phyloP scores from a whole-genome alignment of 345 rosid species.

The Camelina hispida region DNA sequence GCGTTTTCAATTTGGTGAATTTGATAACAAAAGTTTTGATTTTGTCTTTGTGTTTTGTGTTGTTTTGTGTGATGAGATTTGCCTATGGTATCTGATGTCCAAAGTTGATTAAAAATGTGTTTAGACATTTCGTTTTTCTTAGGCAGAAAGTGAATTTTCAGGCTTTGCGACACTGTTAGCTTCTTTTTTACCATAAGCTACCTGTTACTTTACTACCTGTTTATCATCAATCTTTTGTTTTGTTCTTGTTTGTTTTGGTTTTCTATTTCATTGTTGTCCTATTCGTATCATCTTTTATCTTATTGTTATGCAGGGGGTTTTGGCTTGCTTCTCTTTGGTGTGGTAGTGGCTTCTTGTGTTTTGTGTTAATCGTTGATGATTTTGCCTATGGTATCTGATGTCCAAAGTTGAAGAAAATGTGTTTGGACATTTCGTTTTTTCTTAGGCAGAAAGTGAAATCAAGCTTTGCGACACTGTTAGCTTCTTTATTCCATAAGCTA shows the following conservation, averaged over 20 bases:
- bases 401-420: slow-evolving; percentile 47
- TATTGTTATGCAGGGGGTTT: no score
- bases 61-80: neutral
- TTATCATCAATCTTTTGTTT: no score
- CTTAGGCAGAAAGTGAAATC: slow-evolving; percentile 63
- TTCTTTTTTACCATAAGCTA: slow-evolving; percentile 52
- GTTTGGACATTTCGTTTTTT: slow-evolving; percentile 68
- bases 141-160: slow-evolving; percentile 68
- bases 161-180: slow-evolving; percentile 83
- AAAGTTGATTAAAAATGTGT: slow-evolving; percentile 41
- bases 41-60: no score
- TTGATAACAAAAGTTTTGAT: neutral
- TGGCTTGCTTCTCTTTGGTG: no score
- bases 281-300: no score
- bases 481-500: slow-evolving; percentile 55
- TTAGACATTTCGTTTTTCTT: slow-evolving; percentile 64
- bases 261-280: no score
- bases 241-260: no score
- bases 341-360: no score
- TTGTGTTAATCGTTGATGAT: no score
- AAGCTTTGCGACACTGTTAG: slow-evolving; percentile 80
- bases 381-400: slow-evolving; percentile 84
- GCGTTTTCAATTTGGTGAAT: neutral
- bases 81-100: slow-evolving; percentile 90
- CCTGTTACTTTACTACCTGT: no score